These are phyloP conservation scores for Talaromyces amestolkiae DNA, from an alignment of 2,329 filamentous ascomycete genomes.

Conservation along the genomic window DNA sequence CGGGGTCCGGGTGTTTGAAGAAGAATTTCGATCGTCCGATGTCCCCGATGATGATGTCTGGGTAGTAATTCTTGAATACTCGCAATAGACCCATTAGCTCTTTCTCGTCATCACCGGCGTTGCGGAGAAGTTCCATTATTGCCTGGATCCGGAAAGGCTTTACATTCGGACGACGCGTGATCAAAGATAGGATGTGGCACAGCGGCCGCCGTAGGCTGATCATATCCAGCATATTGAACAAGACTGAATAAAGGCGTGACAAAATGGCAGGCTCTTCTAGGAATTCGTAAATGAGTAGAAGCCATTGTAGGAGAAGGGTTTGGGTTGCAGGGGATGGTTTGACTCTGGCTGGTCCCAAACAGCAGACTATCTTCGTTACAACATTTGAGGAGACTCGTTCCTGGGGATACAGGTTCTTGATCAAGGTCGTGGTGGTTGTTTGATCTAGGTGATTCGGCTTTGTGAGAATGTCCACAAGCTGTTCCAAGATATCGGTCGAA, in stretches of 20 bases:
- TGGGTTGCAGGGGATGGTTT: conserved; percentile 73
- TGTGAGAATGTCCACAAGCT: conserved; percentile 66
- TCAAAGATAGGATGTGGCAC: conserved; percentile 74
- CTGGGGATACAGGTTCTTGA: conserved; percentile 75
- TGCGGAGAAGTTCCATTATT: conserved; percentile 54
- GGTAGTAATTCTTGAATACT: conserved; percentile 89
- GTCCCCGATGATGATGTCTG: conserved; percentile 78
- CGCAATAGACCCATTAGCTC: conserved; percentile 70
- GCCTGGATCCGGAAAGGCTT: conserved; percentile 78
- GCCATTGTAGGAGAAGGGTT: conserved; percentile 70
- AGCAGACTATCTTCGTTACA: conserved; percentile 65
- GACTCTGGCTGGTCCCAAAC: conserved; percentile 71
- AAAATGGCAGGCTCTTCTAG: conserved; percentile 63
- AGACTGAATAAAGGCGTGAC: conserved; percentile 67
- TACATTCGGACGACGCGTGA: conserved; percentile 79
- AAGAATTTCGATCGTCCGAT: conserved; percentile 47
- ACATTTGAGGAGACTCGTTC: conserved; percentile 59
- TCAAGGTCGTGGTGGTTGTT: conserved; percentile 64
- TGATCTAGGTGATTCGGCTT: conserved; percentile 71
- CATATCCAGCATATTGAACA: conserved; percentile 81
- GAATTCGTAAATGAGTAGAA: conserved; percentile 71
- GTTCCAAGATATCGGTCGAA: conserved; percentile 57
- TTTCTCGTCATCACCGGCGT: conserved; percentile 65
- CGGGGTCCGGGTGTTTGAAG: conserved; percentile 66
- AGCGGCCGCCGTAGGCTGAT: conserved; percentile 68